These are phyloP conservation scores for Leishmania amazonensis DNA, from an alignment of 208 protist species.

Conservation along the genomic window DNA sequence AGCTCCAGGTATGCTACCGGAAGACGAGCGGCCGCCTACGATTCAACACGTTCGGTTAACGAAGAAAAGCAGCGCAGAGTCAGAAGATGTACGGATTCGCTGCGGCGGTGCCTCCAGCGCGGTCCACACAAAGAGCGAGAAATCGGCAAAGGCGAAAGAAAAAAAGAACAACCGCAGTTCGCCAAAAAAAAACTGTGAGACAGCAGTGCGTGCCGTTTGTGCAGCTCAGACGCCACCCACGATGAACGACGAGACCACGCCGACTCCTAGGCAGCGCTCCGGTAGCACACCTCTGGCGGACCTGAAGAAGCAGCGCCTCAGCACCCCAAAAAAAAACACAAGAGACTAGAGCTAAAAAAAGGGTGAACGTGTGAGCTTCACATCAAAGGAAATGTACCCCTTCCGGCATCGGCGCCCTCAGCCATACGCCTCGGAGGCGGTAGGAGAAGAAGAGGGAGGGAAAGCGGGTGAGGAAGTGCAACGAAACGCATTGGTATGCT, in stretches of 20 bases:
- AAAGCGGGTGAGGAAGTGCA: background rate
- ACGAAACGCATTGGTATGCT: background rate
- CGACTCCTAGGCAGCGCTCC: background rate
- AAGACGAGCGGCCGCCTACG: background rate
- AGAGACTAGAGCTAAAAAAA: conserved; percentile 1
- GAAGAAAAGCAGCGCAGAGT: background rate
- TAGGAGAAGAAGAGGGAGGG: background rate
- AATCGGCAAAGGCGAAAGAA: background rate
- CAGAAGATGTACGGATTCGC: background rate
- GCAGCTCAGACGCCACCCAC: background rate
- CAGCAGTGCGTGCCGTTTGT: background rate
- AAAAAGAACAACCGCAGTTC: background rate
- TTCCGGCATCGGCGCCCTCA: background rate
- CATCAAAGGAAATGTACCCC: background rate
- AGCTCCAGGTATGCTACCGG: background rate
- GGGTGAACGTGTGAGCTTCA: background rate
- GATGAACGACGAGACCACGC: background rate
- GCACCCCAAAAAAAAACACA: background rate
- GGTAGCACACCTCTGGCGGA: background rate
- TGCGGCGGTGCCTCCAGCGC: background rate
- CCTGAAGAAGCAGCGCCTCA: background rate
- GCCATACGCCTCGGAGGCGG: background rate
- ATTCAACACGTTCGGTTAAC: background rate
- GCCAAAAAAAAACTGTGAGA: no score
- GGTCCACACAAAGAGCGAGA: background rate